These are phyloP conservation scores for Tricholoma hemisulphureum DNA, from an alignment of 768 basidiomycete species.

Conservation along the genomic window DNA sequence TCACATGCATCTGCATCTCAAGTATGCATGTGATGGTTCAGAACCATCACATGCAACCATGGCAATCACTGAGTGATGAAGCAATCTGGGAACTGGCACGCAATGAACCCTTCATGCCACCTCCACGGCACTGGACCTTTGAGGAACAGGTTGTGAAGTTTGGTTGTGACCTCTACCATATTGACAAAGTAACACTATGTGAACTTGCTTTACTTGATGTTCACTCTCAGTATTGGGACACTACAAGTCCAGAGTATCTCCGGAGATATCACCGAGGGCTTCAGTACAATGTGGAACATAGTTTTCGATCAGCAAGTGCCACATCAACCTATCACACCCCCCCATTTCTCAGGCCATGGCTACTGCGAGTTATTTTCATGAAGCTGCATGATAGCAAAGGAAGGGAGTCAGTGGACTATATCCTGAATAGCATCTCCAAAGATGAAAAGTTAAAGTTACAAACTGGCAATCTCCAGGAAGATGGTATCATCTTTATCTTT, in stretches of 20 bases:
- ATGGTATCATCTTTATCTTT: not conserved
- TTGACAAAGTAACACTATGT: not conserved
- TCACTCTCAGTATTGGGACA: not conserved
- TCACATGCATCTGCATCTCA: no score
- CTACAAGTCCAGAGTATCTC: not conserved
- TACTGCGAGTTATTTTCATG: not conserved
- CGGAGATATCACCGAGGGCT: not conserved
- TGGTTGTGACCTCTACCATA: not conserved
- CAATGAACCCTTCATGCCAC: not conserved
- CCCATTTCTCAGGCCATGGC: not conserved
- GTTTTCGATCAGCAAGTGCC: not conserved
- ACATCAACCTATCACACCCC: not conserved
- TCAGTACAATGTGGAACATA: not conserved
- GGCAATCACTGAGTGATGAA: not conserved
- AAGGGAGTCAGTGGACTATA: not conserved
- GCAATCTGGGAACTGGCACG: not conserved
- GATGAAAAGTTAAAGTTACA: not conserved
- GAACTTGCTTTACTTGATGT: not conserved
- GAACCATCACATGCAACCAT: not conserved
- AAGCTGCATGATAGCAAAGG: not conserved
- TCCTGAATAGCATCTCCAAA: not conserved
- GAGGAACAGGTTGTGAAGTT: not conserved
- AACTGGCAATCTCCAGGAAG: not conserved
- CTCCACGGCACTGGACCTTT: not conserved
- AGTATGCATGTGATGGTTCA: no score